Evolutionary conservation across 352 stramenopile genomes (phyloP), one percentile per base, ranked within the genome.

Genomic region (Phytopythium litorale): DNA sequence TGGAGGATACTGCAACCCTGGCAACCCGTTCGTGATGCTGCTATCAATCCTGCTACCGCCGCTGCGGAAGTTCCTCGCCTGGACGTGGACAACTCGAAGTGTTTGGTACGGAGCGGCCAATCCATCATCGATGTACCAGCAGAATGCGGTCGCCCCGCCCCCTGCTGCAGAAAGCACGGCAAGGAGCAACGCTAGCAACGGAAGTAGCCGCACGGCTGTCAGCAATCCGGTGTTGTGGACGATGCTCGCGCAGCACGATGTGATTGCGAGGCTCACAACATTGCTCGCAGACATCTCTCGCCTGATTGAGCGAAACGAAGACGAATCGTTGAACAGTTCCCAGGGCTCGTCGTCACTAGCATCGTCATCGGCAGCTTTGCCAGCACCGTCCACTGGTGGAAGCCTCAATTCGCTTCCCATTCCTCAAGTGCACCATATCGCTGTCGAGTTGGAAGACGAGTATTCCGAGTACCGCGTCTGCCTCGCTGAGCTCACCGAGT

Each of bases 21-120:
- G 63, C 15, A 80, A 68, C 50, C 78, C 81, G 42, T 88, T 87
- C 53, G 79, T 87, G 49, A 90, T 90, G 79, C 57, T 87, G 46
- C 60, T 91, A 3, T 89, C 81, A 0, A 77, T 87, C 43, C 16
- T 87, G 13, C 21, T 88, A 37, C 79, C 81, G 50, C 70, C 67
- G 42, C 67, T 91, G 51, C 74, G 78, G 30, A 87, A 88, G 55
- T 78, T 85, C 25, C 45, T 88, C n/a, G 56, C 68, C 7, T 91
- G 71, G 71, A 72, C 81, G 28, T 37, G 73, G 45, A 60, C 64
- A 18, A 85, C 69, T 1, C 74, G 78, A 30, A 45, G 53, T 8
- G 21, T 76, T 7, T 88, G 78, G 81, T 74, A 59, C 12, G 66
- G 30, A 21, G 57, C 56, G 16, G 32, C 62, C 28, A 19, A 32